These are phyloP conservation scores for Tubosaeta sp. DNA, from an alignment of 768 basidiomycete genomes.

Conservation along the genomic window DNA sequence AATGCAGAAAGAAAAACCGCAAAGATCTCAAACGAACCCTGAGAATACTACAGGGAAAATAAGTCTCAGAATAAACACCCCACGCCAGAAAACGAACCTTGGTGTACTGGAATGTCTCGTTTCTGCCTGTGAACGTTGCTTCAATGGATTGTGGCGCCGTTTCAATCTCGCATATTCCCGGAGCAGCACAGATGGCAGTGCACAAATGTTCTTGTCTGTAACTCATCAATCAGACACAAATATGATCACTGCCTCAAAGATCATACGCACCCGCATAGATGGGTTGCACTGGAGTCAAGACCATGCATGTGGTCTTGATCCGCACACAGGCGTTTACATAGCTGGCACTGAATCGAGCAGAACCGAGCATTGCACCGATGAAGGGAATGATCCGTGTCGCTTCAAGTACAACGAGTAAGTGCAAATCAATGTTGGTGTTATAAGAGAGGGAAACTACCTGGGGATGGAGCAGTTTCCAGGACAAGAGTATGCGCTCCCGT, in stretches of 20 bases:
- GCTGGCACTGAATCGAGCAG: constrained; percentile 51
- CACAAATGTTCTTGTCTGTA: constrained; percentile 53
- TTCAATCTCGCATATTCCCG: constrained; percentile 57
- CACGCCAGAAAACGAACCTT: constrained; percentile 39
- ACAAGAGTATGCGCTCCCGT: constrained; percentile 39
- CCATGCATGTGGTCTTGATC: constrained; percentile 50
- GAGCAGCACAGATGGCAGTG: constrained; percentile 35
- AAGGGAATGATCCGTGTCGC: constrained; percentile 40
- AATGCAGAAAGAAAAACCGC: not conserved
- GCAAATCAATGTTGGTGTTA: not conserved
- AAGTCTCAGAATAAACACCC: not conserved
- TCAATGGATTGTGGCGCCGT: constrained; percentile 56
- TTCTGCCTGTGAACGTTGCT: constrained; percentile 55
- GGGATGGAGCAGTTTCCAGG: constrained; percentile 38
- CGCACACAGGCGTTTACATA: constrained; percentile 54
- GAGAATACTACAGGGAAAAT: constrained; percentile 40
- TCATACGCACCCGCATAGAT: constrained; percentile 52
- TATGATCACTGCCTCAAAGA: not conserved
- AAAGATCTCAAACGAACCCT: constrained; percentile 34
- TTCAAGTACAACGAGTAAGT: constrained; percentile 17
- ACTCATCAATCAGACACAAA: not conserved
- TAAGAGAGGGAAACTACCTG: constrained; percentile 28
- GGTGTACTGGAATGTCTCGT: constrained; percentile 62
- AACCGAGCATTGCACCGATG: constrained; percentile 50
- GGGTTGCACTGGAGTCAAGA: constrained; percentile 34